These are phyloP conservation scores for Nothopassalora personata DNA, from an alignment of 2,329 filamentous ascomycete genomes.

Conservation along the genomic window DNA sequence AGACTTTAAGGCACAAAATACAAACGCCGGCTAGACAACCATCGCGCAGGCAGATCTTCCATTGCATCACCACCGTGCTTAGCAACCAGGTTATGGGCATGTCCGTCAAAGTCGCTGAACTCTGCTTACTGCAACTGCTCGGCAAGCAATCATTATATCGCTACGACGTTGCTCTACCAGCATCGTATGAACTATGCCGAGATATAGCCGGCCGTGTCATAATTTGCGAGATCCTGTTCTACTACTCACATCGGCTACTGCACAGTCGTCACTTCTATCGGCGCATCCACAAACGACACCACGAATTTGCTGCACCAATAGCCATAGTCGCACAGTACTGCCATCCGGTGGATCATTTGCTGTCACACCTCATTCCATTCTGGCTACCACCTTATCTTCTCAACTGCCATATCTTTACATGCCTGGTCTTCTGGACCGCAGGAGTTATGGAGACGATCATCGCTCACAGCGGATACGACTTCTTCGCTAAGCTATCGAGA, in stretches of 20 bases:
- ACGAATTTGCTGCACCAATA: conserved; percentile 6
- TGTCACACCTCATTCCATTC: conserved; percentile 2
- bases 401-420: conserved; percentile 3
- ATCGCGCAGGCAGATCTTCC: neutral
- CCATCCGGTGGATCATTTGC: conserved; percentile 4
- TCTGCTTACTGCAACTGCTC: neutral
- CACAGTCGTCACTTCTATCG: conserved; percentile 2
- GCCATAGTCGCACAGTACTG: conserved; percentile 3
- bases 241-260: conserved; percentile 5
- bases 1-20: neutral
- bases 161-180: neutral
- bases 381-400: conserved; percentile 3
- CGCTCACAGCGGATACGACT: conserved; percentile 5
- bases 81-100: neutral
- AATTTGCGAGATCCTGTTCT: conserved; percentile 5
- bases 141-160: neutral
- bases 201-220: conserved; percentile 1
- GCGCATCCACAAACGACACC: conserved; percentile 6
- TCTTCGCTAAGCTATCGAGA: neutral
- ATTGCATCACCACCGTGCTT: neutral
- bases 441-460: neutral
- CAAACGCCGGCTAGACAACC: neutral
- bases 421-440: neutral
- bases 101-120: neutral
- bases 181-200: neutral